Base-by-base conservation (phyloP, 2,329 filamentous ascomycete genomes). In the Rutstroemia sydowiana region DNA sequence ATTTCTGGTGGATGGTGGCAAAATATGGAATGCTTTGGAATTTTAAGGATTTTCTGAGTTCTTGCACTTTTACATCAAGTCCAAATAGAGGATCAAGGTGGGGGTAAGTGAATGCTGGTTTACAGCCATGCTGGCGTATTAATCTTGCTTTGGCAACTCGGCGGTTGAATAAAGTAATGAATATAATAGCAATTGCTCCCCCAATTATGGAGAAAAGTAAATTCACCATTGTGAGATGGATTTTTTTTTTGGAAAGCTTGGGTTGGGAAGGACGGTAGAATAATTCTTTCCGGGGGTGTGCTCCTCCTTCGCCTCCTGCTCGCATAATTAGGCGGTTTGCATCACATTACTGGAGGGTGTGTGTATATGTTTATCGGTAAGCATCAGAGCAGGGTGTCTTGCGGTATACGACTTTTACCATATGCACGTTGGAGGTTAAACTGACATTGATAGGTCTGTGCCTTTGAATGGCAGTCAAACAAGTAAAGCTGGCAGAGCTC, bases 61-160 rank as follows among this genome's bases (percentile, higher is more conserved):
- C 46, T 40, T 41, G 36, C 18, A 48, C 14, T 7, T 41, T 48
- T n/a, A 48, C 16, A 28, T 48, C 46, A 2, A 32, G 23, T 31
- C 26, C 46, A 31, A 48, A 48, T 16, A 48, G 11, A 8, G 46
- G 46, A 41, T 48, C 46, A 13, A 48, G 16, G 26, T 48, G 46
- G n/a, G 31, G 39, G 16, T 51, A 51, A 34, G 20, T 48, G 16
- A 40, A 40, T 14, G 36, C 14, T 8, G 16, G 1, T 40, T 40
- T 20, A 18, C 36, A 40, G 8, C 36, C 36, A 18, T 40, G 13
- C 10, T 40, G 36, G 18, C 36, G 36, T 10, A 18, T 9, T n/a
- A 18, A 9, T 40, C 18, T 40, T 5, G 36, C 1, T 40, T 18
- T 40, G 4, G 36, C 18, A 9, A 20, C 18, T 40, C 36, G 36